Conservation (phyloP, 495 filamentous ascomycete species). For the Parathielavia appendiculata region DNA sequence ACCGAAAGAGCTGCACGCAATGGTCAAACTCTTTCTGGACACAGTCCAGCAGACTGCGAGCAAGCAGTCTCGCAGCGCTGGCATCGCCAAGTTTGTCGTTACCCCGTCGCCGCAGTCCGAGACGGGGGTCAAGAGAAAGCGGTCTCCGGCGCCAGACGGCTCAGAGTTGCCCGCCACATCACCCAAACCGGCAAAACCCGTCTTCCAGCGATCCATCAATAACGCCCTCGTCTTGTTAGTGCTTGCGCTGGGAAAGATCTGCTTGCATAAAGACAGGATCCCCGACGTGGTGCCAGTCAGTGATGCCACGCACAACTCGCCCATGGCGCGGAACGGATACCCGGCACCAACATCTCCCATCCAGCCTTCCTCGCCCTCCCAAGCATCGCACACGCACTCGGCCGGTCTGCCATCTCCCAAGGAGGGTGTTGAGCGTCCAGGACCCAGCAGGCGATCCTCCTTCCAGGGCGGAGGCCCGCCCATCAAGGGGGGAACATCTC, state of each 20-base stretch:
- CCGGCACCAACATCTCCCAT: constrained; percentile 38
- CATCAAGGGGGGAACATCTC: constrained; percentile 22
- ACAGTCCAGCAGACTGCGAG: constrained; percentile 31
- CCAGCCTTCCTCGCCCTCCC: constrained; percentile 47
- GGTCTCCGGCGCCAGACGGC: constrained; percentile 42
- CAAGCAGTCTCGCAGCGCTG: constrained; percentile 19
- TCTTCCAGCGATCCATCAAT: constrained; percentile 53
- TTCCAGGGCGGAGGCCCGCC: constrained; percentile 36
- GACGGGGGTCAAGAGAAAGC: constrained; percentile 55
- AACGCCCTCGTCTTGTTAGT: constrained; percentile 78
- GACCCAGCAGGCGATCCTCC: constrained; percentile 40
- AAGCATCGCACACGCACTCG: constrained; percentile 35
- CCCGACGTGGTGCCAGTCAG: constrained; percentile 55
- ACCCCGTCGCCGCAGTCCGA: constrained; percentile 28
- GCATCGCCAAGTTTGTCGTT: constrained; percentile 30
- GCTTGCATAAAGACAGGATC: constrained; percentile 54
- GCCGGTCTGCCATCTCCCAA: constrained; percentile 46
- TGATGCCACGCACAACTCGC: constrained; percentile 40
- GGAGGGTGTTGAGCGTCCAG: constrained; percentile 37
- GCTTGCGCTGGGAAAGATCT: constrained; percentile 82
- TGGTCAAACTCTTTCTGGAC: constrained; percentile 48
- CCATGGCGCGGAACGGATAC: constrained; percentile 43
- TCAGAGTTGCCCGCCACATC: constrained; percentile 32
- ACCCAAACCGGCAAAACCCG: constrained; percentile 35
- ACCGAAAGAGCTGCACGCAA: constrained; percentile 43